Conservation (phyloP, 176 grass and related monocot genomes). For the Cenchrus purpureus region DNA sequence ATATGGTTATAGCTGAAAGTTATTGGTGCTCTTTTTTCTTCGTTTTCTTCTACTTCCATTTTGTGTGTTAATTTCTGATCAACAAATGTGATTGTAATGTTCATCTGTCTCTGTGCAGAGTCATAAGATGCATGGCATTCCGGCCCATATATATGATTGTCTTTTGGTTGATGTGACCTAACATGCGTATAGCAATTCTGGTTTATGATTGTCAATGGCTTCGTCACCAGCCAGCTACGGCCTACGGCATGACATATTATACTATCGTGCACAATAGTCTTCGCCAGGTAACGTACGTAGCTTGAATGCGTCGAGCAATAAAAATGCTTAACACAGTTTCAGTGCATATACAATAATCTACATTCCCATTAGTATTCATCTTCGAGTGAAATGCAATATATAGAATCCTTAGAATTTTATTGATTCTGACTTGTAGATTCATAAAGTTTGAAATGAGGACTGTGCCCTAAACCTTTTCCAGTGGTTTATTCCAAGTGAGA, state of each 20-base stretch:
- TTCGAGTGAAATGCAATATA: background rate
- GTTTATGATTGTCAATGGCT: background rate
- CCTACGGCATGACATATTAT: background rate
- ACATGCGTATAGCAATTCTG: background rate
- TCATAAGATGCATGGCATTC: constrained; percentile 54
- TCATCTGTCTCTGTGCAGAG: constrained; percentile 43
- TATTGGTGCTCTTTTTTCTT: background rate
- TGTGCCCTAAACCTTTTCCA: background rate
- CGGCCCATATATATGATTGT: constrained; percentile 13
- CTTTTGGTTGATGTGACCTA: constrained; percentile 5
- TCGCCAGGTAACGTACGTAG: background rate
- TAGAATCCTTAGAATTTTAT: background rate
- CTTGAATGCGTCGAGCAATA: background rate
- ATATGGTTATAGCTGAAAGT: constrained; percentile 60
- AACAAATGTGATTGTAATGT: constrained; percentile 57
- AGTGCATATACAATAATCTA: background rate
- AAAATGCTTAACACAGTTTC: background rate
- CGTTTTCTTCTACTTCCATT: constrained; percentile 2
- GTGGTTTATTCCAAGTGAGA: too few species aligned
- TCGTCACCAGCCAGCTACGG: background rate
- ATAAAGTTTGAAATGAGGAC: background rate
- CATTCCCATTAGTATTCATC: background rate
- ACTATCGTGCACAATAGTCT: background rate
- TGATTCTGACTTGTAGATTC: background rate
- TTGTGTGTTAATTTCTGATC: constrained; percentile 30